Evolutionary conservation across 805 yeast genomes (phyloP), one percentile per base, ranked within the genome.

Genomic region (Cyberlindnera nakhonratchasimensis): DNA sequence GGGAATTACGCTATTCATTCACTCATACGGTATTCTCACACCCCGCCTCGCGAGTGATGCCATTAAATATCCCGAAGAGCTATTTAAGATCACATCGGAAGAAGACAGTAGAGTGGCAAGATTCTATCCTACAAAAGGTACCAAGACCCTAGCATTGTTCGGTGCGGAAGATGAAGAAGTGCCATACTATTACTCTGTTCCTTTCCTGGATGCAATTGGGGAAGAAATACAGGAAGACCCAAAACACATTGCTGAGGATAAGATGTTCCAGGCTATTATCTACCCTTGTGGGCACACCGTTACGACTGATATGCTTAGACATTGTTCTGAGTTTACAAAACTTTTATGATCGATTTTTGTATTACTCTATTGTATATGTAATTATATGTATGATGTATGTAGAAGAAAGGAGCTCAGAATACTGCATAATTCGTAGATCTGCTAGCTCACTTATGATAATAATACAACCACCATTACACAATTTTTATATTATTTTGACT

Each of bases 271-370:
- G 28, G 54, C 51, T 9, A 25, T 51, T 11, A 26, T 16, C 6
- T 55, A 54, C 17, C 32, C 43, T 3, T 46, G 50, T 16, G 42
- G 44, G 2, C 60, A 55, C 32, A 32, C 41, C 2, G 57, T 53
- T 4, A 46, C 45, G 2, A 46, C 46, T 10, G 48, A 46, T 3
- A 54, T 54, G 59, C 28, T 45, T 7, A 17, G 44, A 35, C 37
- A 50, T 39, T 31, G 29, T 17, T 26, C 37, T 6, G 29, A 30
- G 29, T 43, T 35, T 18, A 7, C 20, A 12, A 28, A 26, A 19
- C 8, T 6, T 9, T 16, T 33, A 14, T 32, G 13, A 29, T 14
- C 14, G 20, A 14, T 10, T 6, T 28, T n/a, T 18, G 5, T 16
- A 5, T 11, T 30, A 17, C 18, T 5, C 17, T 18, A 11, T 8